Conservation (phyloP, 2,329 filamentous ascomycete species). For the Stemphylium beticola region DNA sequence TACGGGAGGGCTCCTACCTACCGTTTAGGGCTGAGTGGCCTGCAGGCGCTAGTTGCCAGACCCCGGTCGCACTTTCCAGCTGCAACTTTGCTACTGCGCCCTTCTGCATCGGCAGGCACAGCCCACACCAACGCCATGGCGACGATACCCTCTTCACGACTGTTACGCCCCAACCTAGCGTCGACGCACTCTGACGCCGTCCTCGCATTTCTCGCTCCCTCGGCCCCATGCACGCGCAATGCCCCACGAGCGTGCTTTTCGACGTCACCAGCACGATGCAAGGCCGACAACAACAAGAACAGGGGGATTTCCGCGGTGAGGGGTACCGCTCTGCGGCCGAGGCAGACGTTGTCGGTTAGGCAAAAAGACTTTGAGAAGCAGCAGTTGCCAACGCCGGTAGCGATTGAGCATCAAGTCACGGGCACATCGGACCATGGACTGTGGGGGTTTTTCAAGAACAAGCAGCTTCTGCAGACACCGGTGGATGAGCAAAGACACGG, state of each 20-base stretch:
- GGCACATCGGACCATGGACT: constrained; percentile 81
- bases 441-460: constrained; percentile 85
- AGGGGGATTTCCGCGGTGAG: constrained; percentile 84
- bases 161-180: constrained; percentile 31
- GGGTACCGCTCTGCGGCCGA: constrained; percentile 69
- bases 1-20: constrained; percentile 10
- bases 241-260: constrained; percentile 61
- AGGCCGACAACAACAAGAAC: constrained; percentile 76
- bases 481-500: constrained; percentile 73
- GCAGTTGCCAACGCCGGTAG: constrained; percentile 72
- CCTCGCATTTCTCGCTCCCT: constrained; percentile 36
- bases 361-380: constrained; percentile 59
- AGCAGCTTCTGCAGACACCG: constrained; percentile 73
- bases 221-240: constrained; percentile 28
- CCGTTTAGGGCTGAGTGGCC: constrained; percentile 1
- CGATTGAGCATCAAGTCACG: constrained; percentile 64
- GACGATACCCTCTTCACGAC: constrained; percentile 34
- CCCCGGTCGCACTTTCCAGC: constrained; percentile 17
- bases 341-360: constrained; percentile 75
- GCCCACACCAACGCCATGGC: constrained; percentile 33
- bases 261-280: constrained; percentile 57
- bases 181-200: constrained; percentile 26
- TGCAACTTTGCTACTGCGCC: constrained; percentile 24
- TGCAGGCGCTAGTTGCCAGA: constrained; percentile 7
- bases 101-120: constrained; percentile 19